Evolutionary conservation across 495 filamentous ascomycete genomes (phyloP).

Genomic region (Talaromyces thailandensis): DNA sequence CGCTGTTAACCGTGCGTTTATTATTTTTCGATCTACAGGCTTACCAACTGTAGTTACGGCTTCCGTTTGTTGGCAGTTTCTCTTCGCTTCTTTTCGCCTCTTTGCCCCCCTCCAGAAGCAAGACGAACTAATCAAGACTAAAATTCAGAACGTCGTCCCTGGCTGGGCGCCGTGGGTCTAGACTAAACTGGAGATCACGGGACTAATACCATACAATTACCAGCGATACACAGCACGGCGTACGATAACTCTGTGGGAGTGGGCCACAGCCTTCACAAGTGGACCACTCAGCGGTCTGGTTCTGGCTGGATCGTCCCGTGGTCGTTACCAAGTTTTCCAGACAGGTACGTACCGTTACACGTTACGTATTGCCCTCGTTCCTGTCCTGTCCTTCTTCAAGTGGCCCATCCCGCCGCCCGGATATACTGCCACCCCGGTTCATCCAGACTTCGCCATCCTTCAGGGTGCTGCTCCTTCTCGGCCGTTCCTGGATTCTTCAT

Average conservation of each 20-base stretch:
- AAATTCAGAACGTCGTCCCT: background rate
- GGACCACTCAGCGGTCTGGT: background rate
- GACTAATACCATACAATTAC: background rate
- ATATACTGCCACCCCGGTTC: conserved; percentile 5
- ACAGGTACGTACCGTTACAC: background rate
- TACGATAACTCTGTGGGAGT: background rate
- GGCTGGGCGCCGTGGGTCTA: background rate
- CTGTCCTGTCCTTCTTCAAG: background rate
- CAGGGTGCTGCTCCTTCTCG: background rate
- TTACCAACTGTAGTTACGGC: background rate
- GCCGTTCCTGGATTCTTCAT: background rate
- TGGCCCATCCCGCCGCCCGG: conserved; percentile 2
- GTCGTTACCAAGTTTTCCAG: background rate
- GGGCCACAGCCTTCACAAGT: background rate
- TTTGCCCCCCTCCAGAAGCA: background rate
- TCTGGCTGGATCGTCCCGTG: background rate
- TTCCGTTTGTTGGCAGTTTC: background rate
- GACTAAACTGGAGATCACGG: background rate
- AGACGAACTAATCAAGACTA: background rate
- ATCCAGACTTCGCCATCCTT: background rate
- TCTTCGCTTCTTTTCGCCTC: background rate
- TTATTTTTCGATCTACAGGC: background rate
- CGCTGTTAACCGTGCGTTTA: background rate
- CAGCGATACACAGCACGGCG: background rate
- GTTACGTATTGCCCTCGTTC: background rate